These are phyloP conservation scores for Passiflora organensis DNA, from an alignment of 345 rosid genomes.

Conservation along the genomic window DNA sequence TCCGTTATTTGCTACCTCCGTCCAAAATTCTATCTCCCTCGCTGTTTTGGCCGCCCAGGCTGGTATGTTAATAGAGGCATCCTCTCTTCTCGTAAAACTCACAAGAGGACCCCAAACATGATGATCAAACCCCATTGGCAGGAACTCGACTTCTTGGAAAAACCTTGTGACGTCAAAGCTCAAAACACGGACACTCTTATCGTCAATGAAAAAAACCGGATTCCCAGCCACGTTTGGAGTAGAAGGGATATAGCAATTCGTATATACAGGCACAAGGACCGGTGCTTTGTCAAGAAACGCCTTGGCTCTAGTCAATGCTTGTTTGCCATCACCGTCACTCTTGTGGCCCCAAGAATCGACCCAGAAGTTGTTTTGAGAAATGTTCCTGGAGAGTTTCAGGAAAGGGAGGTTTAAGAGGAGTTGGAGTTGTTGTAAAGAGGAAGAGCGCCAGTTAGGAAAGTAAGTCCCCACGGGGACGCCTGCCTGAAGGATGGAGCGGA, in stretches of 20 bases:
- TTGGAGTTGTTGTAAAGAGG: conserved; percentile 55
- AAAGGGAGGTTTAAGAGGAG: conserved; percentile 48
- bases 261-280: conserved; percentile 55
- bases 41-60: conserved; percentile 53
- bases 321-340: conserved; percentile 22
- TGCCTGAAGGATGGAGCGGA: conserved; percentile 68
- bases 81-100: neutral
- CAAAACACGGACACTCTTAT: conserved; percentile 40
- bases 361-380: conserved; percentile 54
- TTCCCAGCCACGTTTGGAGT: conserved; percentile 53
- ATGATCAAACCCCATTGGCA: conserved; percentile 10
- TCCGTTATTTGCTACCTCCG: conserved; percentile 67
- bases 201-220: conserved; percentile 63
- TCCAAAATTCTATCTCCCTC: conserved; percentile 62
- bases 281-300: conserved; percentile 38
- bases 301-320: conserved; percentile 29
- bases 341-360: conserved; percentile 62
- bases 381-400: conserved; percentile 39
- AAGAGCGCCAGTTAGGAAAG: conserved; percentile 81
- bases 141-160: conserved; percentile 40
- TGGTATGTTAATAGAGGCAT: conserved; percentile 26
- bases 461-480: conserved; percentile 68
- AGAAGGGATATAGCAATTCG: conserved; percentile 59
- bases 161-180: conserved; percentile 61
- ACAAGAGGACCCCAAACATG: neutral